phyloP scores from a whole-genome alignment of 2,329 filamentous ascomycete genomes.

The Colletotrichum sojae region DNA sequence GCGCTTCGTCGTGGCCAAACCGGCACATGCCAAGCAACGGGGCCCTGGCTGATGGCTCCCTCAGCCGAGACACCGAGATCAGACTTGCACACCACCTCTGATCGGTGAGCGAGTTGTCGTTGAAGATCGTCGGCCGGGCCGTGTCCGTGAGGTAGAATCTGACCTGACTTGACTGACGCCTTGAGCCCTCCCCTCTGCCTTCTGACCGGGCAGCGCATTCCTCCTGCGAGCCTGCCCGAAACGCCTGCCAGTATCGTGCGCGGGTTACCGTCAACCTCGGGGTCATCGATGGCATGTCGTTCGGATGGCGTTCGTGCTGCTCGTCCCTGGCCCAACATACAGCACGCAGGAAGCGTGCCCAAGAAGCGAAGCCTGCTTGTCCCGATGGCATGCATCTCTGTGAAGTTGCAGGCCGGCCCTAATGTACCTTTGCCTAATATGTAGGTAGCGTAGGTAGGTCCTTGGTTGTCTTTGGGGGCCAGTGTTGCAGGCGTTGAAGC shows the following conservation, averaged over 20 bases:
- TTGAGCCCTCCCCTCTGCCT: neutral
- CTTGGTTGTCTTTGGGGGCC: conserved; percentile 5
- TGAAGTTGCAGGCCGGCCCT: neutral
- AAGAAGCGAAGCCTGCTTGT: conserved; percentile 15
- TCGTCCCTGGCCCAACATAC: conserved; percentile 5
- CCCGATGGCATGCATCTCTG: conserved; percentile 27
- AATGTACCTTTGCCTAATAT: no score
- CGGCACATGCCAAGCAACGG: conserved; percentile 34
- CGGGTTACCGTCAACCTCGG: neutral
- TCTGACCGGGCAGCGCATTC: neutral
- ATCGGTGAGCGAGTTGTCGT: conserved; percentile 35
- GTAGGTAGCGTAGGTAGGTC: no score
- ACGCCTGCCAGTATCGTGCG: conserved; percentile 10
- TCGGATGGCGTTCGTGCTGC: neutral
- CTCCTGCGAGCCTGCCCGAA: conserved; percentile 19
- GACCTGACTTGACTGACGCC: conserved; percentile 9
- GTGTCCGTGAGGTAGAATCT: conserved; percentile 10
- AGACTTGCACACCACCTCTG: conserved; percentile 37
- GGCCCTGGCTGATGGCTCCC: conserved; percentile 27
- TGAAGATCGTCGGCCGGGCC: conserved; percentile 30
- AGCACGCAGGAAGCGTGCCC: neutral
- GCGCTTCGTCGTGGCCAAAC: conserved; percentile 15
- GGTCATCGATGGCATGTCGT: neutral
- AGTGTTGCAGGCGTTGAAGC: conserved; percentile 24
- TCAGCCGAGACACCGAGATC: conserved; percentile 39